Evolutionary conservation across 1,284 basidiomycete species (phyloP).

Genomic region (Pseudozyma hubeiensis): DNA sequence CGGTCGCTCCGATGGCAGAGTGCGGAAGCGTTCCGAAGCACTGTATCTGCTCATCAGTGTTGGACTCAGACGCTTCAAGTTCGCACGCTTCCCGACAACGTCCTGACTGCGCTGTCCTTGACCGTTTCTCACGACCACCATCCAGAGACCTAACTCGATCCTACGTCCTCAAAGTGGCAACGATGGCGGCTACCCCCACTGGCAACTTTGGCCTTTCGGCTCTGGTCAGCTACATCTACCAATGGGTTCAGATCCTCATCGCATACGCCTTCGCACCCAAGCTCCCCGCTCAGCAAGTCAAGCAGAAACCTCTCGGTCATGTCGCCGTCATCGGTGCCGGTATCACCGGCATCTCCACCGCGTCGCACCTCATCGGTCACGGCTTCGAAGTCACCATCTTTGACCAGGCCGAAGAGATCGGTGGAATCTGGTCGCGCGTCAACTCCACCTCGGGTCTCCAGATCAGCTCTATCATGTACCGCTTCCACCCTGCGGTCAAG

Average conservation of each 20-base stretch:
- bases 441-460: slow-evolving; percentile 76
- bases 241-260: slow-evolving; percentile 61
- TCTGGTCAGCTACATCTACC: slow-evolving; percentile 55
- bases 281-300: slow-evolving; percentile 37
- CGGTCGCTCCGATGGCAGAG: not conserved
- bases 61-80: not conserved
- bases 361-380: slow-evolving; percentile 67
- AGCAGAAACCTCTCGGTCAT: slow-evolving; percentile 59
- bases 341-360: slow-evolving; percentile 67
- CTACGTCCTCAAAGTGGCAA: not conserved
- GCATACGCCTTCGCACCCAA: slow-evolving; percentile 57
- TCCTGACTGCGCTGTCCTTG: not conserved
- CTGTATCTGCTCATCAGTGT: not conserved
- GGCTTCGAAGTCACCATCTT: slow-evolving; percentile 69
- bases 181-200: slow-evolving; percentile 26
- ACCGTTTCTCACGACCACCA: not conserved
- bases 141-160: not conserved
- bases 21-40: too few relatives aligned
- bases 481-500: slow-evolving; percentile 62
- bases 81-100: too few relatives aligned
- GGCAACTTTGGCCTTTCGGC: slow-evolving; percentile 23
- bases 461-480: slow-evolving; percentile 73
- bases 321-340: slow-evolving; percentile 69
- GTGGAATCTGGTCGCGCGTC: slow-evolving; percentile 76
- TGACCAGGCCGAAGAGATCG: slow-evolving; percentile 65